Evolutionary conservation across 78 protist species (phyloP).

Genomic region (Dictyostelium purpureum): DNA sequence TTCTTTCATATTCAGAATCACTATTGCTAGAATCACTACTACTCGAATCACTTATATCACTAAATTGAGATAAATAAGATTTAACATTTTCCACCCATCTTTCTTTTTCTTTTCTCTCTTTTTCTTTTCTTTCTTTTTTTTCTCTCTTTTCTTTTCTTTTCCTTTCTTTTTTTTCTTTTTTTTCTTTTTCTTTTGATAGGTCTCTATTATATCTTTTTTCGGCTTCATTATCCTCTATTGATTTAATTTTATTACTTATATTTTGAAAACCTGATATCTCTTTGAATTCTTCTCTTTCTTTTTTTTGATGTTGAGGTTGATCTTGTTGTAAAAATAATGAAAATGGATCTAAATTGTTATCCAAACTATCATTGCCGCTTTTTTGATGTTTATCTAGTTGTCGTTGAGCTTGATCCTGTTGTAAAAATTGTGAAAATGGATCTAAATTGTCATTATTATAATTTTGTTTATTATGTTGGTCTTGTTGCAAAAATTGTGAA

Average conservation of each 20-base stretch:
- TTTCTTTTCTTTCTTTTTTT: neutral
- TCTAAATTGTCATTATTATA: neutral
- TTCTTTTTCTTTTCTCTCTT: conserved; percentile 33
- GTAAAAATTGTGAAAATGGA: neutral
- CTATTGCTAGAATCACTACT: conserved; percentile 7
- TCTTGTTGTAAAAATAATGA: conserved; percentile 25
- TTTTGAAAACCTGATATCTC: no score
- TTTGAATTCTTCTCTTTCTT: neutral
- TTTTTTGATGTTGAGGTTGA: neutral
- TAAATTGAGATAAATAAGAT: conserved; percentile 52
- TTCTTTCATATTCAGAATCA: conserved; percentile 20
- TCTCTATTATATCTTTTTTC: neutral
- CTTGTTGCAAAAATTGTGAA: neutral
- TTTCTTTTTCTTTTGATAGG: neutral
- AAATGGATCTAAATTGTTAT: conserved; percentile 52
- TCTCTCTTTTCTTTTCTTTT: neutral
- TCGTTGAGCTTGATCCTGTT: neutral
- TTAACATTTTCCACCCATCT: conserved; percentile 61
- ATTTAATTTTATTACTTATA: no score
- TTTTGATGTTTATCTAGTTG: neutral
- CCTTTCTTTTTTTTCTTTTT: neutral
- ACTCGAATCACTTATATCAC: neutral
- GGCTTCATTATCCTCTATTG: neutral
- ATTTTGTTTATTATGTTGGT: neutral
- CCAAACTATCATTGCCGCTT: neutral